Evolutionary conservation across 1,284 basidiomycete genomes (phyloP), one percentile per base, ranked within the genome.

Genomic region (Ceratobasidium papillatum): DNA sequence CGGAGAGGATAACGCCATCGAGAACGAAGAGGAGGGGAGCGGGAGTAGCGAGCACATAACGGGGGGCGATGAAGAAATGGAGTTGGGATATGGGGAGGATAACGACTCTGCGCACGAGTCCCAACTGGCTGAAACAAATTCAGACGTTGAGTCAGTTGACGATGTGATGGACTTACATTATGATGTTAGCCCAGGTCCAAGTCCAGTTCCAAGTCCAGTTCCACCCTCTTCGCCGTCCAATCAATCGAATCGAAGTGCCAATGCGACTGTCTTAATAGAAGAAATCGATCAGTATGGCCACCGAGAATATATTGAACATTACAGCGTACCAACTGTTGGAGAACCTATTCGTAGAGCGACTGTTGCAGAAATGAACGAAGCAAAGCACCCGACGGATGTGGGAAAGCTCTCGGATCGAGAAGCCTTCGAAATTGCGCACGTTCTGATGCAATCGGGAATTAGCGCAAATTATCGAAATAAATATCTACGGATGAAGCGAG

Each of bases 221-320:
- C 19, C 9, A 3, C 47, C 47, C 5, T 22, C 47, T 49, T 22
- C 47, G 22, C 47, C 47, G 19, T 22, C 47, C 4, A 22, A 49
- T 17, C 47, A 4, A 11, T 22, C 11, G 9, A 32, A 5, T 8
- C 19, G 25, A 22, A 34, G 25, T 17, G 32, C 5, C 30, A 27
- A 63, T 7, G 5, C 27, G 3, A 32, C 27, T 8, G 4, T 7
- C 22, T 17, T 49, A 22, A 4, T 7, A 5, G 54, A 56, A 22
- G 30, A 12, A n/a, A 43, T 63, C n/a, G 61, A 63, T 34, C 25
- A 63, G 43, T 22, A 63, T 34, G 61, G 54, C 11, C 25, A 56
- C 27, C 54, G 32, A 19, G 54, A 7, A 27, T 56, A 56, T 56
- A 56, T 56, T 56, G 34, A 63, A 41, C 32, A 38, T 4, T 56